Evolutionary conservation across 2,329 filamentous ascomycete genomes (phyloP), one percentile per base, ranked within the genome.

Genomic region (Peltaster fructicola): DNA sequence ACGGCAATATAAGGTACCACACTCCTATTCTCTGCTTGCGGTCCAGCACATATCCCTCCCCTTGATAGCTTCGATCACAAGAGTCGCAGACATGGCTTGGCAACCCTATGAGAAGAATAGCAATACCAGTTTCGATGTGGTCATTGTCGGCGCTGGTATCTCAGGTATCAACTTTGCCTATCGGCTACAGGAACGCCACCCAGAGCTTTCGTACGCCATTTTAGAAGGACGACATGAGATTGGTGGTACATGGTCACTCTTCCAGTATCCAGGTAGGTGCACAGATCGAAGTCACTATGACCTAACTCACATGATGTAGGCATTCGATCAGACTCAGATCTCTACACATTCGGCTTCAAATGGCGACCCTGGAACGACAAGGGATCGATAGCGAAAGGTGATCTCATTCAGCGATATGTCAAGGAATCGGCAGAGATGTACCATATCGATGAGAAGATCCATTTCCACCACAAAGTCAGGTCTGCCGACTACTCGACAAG

Each of bases 221-320:
- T 56, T 81, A n/a, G 76, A 82, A 44, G 58, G 56, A 2, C 68
- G 75, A 14, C 52, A 58, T 22, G 49, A 53, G 7, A 54, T 80
- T 6, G 76, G 75, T 2, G 76, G 76, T 1, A 82, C 75, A 0
- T 81, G 76, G 75, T 68, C 73, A 38, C 51, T 79, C 1, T 81
- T 78, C 51, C 63, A 57, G 15, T 82, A 79, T 37, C 33, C 33
- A 16, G 17, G 17, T 18, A n/a, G n/a, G 17, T n/a, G n/a, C 11
- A 13, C 8, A 22, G 17, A 18, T n/a, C n/a, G n/a, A n/a, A n/a
- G 8, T 8, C n/a, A n/a, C 17, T 18, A n/a, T 18, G 17, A 18
- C 17, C 17, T 8, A 18, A 8, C 17, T 18, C 8, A 18, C 17
- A 18, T 8, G 17, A n/a, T 8, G 17, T n/a, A 18, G 73, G 76